A percentile compares a stretch with the other conserved stretches of the same genome.
Conservation (phyloP, 1,284 basidiomycete genomes). For the Rhodotorula sp. region DNA sequence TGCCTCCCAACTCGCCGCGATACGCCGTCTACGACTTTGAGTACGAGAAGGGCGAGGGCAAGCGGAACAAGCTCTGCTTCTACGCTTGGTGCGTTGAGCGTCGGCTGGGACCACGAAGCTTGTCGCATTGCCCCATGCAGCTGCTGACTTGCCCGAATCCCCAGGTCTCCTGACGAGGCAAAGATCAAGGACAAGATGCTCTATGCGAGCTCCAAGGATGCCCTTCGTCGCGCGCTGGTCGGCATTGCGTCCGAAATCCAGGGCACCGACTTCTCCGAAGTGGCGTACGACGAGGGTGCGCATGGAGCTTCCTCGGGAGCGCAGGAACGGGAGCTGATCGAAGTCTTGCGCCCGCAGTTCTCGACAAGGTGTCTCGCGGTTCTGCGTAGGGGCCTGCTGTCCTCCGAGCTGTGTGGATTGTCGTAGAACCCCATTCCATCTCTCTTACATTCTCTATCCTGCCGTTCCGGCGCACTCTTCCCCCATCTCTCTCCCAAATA, state of each 20-base stretch:
- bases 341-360: conserved; percentile 34
- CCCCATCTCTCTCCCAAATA: too few species aligned
- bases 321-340: not conserved
- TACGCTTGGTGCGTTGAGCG: conserved; percentile 63
- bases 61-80: conserved; percentile 88
- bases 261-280: conserved; percentile 76
- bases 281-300: conserved; percentile 72
- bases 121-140: not conserved
- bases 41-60: conserved; percentile 72
- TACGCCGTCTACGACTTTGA: conserved; percentile 94
- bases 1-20: conserved; percentile 74
- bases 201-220: conserved; percentile 87
- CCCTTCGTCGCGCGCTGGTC: conserved; percentile 66
- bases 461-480: too few species aligned
- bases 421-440: not conserved
- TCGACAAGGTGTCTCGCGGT: conserved; percentile 45
- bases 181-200: conserved; percentile 94
- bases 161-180: conserved; percentile 81
- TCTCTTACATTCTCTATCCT: not conserved
- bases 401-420: too few species aligned
- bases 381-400: conserved; percentile 13
- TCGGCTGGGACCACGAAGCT: too few species aligned
- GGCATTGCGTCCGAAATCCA: conserved; percentile 80
- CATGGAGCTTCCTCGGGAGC: not conserved
- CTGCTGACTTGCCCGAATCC: not conserved